Conservation (phyloP, 768 basidiomycete species). For the Pleurotus ostreatus region DNA sequence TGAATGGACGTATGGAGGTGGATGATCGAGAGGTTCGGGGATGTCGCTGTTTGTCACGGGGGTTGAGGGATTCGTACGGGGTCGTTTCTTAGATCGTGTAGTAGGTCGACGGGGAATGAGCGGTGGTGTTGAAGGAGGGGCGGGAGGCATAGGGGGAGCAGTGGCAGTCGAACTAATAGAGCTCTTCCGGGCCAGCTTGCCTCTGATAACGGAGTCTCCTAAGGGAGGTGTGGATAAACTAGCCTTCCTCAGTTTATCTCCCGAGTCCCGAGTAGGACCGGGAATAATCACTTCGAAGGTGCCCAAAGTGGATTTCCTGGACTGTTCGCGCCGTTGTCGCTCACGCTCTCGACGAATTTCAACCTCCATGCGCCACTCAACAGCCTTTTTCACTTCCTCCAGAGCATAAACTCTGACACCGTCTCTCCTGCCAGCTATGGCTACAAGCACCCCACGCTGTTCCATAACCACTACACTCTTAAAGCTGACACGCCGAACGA, state of each 20-base stretch:
- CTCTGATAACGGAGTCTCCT: conserved; percentile 24
- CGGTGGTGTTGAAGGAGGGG: conserved; percentile 24
- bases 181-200: conserved; percentile 33
- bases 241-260: conserved; percentile 44
- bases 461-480: conserved; percentile 92
- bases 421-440: conserved; percentile 82
- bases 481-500: conserved; percentile 78
- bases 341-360: conserved; percentile 76
- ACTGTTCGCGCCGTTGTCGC: conserved; percentile 60
- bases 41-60: conserved; percentile 17
- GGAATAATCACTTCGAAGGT: conserved; percentile 27
- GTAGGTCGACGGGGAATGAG: conserved; percentile 43
- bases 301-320: conserved; percentile 45
- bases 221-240: conserved; percentile 48
- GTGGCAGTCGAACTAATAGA: conserved; percentile 30
- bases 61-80: conserved; percentile 25
- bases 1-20: conserved; percentile 58
- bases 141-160: conserved; percentile 23
- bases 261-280: conserved; percentile 28
- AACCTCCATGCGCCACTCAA: conserved; percentile 84
- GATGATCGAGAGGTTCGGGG: conserved; percentile 45
- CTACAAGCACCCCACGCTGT: conserved; percentile 85
- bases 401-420: conserved; percentile 87
- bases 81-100: conserved; percentile 28
- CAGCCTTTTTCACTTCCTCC: conserved; percentile 80